Evolutionary conservation across 306 rosid genomes (phyloP), one percentile per base, ranked within the genome.

Genomic region (Leucaena leucocephala): DNA sequence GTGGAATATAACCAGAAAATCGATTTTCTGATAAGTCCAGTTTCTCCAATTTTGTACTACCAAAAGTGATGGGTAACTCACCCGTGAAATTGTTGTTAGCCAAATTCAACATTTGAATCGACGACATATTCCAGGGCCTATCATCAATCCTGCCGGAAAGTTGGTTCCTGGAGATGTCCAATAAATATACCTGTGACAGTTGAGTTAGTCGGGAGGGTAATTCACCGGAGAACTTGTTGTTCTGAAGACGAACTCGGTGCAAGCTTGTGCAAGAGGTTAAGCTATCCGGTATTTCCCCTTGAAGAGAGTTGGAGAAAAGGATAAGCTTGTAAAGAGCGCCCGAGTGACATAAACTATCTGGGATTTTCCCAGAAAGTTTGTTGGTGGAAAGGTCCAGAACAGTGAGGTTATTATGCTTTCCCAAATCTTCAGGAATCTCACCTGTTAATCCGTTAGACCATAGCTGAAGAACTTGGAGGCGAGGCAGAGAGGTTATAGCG

Each of bases 381-480:
- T 96, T 96, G 14, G 94, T 85, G 42, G 99, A 96, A 8, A 96
- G 90, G 82, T 96, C 99, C 27, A 96, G 66, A 16, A 90, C 85
- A 2, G 98, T 86, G 78, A 96, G 89, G 71, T 93, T 96, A 86
- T 79, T 91, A 21, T 69, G 82, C 70, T 76, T 85, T 42, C 99
- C 99, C 4, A 96, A 92, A 72, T 85, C 84, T 33, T 61, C 14
- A 6, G 99, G 99, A 45, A 96, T 90, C 81, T 83, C 85, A 54
- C 98, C 99, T 0, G 86, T 75, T 44, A 96, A 83, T n/a, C 77
- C 71, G 81, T 96, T 96, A 14, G 99, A 91, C 99, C 99, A 96
- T 0, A 96, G 52, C 81, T 96, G 99, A 77, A 96, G 99, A 21
- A 96, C 86, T 85, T 91, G 96, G 76, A 96, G 94, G n/a, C 84